phyloP scores from a whole-genome alignment of 1,139 yeast genomes.

The Ogataea hybrid region DNA sequence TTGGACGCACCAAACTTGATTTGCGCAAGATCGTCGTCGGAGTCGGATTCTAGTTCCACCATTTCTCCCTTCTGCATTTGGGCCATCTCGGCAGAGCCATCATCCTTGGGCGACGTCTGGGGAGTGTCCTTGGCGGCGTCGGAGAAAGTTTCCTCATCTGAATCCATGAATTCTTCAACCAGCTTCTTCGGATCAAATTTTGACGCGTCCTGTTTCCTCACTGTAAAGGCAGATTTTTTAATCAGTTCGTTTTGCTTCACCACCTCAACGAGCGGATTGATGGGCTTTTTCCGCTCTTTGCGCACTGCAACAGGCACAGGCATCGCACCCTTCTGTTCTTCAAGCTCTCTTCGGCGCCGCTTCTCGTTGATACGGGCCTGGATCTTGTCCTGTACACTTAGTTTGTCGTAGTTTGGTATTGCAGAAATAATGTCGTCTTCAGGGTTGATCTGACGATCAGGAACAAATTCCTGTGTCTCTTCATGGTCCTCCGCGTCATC shows the following conservation, averaged over 20 bases:
- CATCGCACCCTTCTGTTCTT: background rate
- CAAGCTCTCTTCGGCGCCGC: slow-evolving; percentile 15
- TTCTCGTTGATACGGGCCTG: slow-evolving; percentile 25
- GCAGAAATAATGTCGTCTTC: background rate
- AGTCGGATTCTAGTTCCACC: slow-evolving; percentile 22
- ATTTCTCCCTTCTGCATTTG: slow-evolving; percentile 2
- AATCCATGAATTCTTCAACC: slow-evolving; percentile 21
- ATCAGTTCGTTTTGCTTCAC: slow-evolving; percentile 28
- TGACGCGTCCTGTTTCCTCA: slow-evolving; percentile 18
- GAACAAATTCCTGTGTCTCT: background rate
- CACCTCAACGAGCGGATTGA: slow-evolving; percentile 15
- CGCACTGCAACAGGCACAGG: background rate
- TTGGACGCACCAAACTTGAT: slow-evolving; percentile 15
- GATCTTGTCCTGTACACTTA: slow-evolving; percentile 28
- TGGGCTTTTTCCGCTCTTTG: slow-evolving; percentile 8
- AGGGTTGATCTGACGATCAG: background rate
- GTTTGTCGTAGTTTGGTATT: slow-evolving; percentile 21
- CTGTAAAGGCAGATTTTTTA: slow-evolving; percentile 18
- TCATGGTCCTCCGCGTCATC: slow-evolving; percentile 1
- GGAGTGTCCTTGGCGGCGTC: slow-evolving; percentile 14
- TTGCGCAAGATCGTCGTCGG: slow-evolving; percentile 17
- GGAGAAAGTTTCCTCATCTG: slow-evolving; percentile 18
- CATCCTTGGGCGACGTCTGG: slow-evolving; percentile 21
- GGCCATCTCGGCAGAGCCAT: background rate
- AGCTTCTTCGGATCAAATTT: slow-evolving; percentile 25